Percentiles rank a stretch among this genome's conserved stretches.
phyloP scores from a whole-genome alignment of 192 early-diverging fungal species.

The Coemansia sp. region DNA sequence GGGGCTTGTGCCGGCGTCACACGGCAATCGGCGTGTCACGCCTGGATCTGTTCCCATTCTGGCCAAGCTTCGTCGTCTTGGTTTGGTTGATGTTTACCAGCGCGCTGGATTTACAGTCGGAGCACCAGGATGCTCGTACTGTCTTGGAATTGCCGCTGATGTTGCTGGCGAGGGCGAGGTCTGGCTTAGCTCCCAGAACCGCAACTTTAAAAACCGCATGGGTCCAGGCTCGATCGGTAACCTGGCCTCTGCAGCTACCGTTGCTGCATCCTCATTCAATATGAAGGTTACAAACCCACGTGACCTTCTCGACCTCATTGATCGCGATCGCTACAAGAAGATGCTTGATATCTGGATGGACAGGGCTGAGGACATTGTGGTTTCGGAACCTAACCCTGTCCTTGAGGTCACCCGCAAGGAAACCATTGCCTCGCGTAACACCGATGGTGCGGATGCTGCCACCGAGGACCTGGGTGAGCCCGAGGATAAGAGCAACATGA shows the following conservation, averaged over 20 bases:
- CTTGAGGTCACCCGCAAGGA: slow-evolving; percentile 50
- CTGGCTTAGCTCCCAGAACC: slow-evolving; percentile 82
- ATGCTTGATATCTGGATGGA: slow-evolving; percentile 70
- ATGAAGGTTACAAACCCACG: slow-evolving; percentile 72
- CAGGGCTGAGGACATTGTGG: slow-evolving; percentile 57
- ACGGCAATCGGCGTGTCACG: slow-evolving; percentile 72
- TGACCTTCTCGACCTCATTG: slow-evolving; percentile 66
- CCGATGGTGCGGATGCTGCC: slow-evolving; percentile 23
- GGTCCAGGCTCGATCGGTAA: slow-evolving; percentile 79
- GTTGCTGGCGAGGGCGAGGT: slow-evolving; percentile 76
- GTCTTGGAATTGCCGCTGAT: slow-evolving; percentile 77
- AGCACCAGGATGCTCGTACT: slow-evolving; percentile 80
- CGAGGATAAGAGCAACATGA: slow-evolving; percentile 44
- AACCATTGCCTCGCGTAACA: slow-evolving; percentile 48
- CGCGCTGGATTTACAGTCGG: slow-evolving; percentile 73
- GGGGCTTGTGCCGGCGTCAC: slow-evolving; percentile 61
- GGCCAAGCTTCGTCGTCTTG: slow-evolving; percentile 75
- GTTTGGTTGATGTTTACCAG: slow-evolving; percentile 72
- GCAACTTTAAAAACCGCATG: slow-evolving; percentile 86
- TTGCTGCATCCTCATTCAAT: slow-evolving; percentile 75
- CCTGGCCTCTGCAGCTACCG: slow-evolving; percentile 74
- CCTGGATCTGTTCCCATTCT: slow-evolving; percentile 77
- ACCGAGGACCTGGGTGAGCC: slow-evolving; percentile 7
- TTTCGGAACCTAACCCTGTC: slow-evolving; percentile 67
- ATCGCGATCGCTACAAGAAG: slow-evolving; percentile 62